A percentile compares a stretch with the other conserved stretches of the same genome.
Evolutionary conservation across 306 rosid genomes (phyloP).

Genomic region (Prunus campanulata): DNA sequence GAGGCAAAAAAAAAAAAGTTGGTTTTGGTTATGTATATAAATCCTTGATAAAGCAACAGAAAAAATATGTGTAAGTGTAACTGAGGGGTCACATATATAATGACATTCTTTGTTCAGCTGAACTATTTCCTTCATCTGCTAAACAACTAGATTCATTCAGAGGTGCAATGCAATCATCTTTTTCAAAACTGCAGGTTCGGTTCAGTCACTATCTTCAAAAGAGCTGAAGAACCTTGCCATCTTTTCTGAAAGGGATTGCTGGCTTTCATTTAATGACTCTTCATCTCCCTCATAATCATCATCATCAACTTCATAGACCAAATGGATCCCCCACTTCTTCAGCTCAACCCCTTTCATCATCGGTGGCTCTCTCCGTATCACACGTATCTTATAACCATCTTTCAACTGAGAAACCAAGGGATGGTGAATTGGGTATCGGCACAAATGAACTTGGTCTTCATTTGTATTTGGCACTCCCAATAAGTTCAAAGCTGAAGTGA

Average conservation of each 20-base stretch:
- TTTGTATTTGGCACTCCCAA: slow-evolving; percentile 46
- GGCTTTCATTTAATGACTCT: slow-evolving; percentile 30
- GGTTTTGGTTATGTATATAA: too few species aligned
- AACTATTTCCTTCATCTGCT: slow-evolving; percentile 7
- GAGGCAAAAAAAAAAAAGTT: too few species aligned
- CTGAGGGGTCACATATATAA: neutral
- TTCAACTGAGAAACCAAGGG: slow-evolving; percentile 29
- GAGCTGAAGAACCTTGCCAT: slow-evolving; percentile 41
- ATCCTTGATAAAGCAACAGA: slow-evolving; percentile 11
- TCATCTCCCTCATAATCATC: slow-evolving; percentile 64
- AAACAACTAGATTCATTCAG: neutral
- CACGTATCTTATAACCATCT: slow-evolving; percentile 41
- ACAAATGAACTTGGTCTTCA: slow-evolving; percentile 49
- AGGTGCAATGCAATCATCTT: neutral
- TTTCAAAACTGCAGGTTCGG: neutral
- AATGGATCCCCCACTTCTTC: slow-evolving; percentile 44
- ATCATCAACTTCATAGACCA: slow-evolving; percentile 48
- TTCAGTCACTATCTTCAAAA: slow-evolving; percentile 2
- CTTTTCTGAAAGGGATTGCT: slow-evolving; percentile 51
- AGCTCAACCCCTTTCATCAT: slow-evolving; percentile 41
- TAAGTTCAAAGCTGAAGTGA: slow-evolving; percentile 21
- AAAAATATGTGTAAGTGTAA: neutral
- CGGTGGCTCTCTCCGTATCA: slow-evolving; percentile 36
- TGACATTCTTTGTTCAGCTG: slow-evolving; percentile 5
- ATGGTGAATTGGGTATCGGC: slow-evolving; percentile 32